A percentile compares a stretch with the other conserved stretches of the same genome.
Evolutionary conservation across 768 basidiomycete genomes (phyloP).

Genomic region (Vararia minispora): DNA sequence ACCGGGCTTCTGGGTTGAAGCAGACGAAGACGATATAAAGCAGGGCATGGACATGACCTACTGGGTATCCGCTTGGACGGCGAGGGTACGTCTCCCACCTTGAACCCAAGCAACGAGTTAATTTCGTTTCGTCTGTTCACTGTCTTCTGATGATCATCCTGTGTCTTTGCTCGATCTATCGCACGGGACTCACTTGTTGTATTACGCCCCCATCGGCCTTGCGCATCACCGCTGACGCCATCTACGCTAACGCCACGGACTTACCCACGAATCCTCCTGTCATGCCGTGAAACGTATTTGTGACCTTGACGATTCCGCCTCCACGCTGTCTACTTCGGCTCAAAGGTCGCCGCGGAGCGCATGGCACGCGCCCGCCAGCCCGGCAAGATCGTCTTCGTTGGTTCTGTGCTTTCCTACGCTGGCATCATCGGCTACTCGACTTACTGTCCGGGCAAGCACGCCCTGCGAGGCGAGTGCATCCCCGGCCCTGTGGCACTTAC

Average conservation of each 20-base stretch:
- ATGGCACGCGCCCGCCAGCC: conserved; percentile 47
- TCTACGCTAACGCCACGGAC: no score
- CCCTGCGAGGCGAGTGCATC: conserved; percentile 53
- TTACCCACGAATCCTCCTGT: no score
- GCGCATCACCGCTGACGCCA: no score
- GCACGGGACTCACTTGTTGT: no score
- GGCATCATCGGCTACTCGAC: conserved; percentile 67
- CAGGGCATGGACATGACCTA: conserved; percentile 47
- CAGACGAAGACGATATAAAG: conserved; percentile 44
- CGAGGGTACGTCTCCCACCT: conserved; percentile 29
- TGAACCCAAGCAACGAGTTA: background rate
- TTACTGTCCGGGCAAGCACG: conserved; percentile 80
- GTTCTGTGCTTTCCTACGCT: conserved; percentile 66
- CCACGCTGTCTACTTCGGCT: background rate
- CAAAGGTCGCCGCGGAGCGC: conserved; percentile 55
- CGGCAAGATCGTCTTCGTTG: conserved; percentile 68
- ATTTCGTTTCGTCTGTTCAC: background rate
- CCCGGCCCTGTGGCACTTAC: background rate
- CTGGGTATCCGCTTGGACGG: conserved; percentile 43
- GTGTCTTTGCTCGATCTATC: no score
- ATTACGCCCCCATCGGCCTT: no score
- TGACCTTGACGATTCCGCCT: background rate
- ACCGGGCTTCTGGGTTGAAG: conserved; percentile 70
- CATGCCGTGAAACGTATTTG: no score
- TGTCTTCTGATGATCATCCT: no score